Evolutionary conservation across 495 filamentous ascomycete genomes (phyloP).

Genomic region (Filosporella fistucella): DNA sequence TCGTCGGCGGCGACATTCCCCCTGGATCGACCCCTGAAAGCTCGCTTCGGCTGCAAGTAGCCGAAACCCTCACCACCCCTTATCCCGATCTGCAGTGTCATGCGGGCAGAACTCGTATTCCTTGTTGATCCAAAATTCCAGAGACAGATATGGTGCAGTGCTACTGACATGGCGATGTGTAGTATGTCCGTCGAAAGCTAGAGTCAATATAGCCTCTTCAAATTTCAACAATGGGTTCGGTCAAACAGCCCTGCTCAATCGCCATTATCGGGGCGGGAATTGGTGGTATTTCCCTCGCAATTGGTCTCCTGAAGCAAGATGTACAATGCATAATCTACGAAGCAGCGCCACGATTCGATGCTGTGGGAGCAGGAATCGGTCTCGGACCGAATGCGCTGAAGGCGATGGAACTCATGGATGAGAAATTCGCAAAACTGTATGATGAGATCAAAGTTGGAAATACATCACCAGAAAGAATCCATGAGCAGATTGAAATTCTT

Average conservation of each 20-base stretch:
- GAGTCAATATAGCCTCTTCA: neutral
- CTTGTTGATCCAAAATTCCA: no score
- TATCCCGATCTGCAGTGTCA: no score
- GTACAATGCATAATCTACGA: slow-evolving; percentile 52
- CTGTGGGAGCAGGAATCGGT: slow-evolving; percentile 56
- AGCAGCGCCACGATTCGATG: slow-evolving; percentile 42
- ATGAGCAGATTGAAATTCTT: slow-evolving; percentile 17
- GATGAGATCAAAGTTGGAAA: slow-evolving; percentile 26
- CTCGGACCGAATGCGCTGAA: slow-evolving; percentile 55
- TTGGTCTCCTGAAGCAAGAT: slow-evolving; percentile 46
- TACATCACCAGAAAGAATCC: neutral
- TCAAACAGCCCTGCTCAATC: slow-evolving; percentile 20
- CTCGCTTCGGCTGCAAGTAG: no score
- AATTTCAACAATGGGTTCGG: neutral
- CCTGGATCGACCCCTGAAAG: no score
- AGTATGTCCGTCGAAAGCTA: no score
- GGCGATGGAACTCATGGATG: slow-evolving; percentile 46
- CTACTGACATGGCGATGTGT: no score
- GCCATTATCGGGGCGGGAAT: slow-evolving; percentile 61
- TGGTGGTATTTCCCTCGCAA: slow-evolving; percentile 50
- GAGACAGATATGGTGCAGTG: no score
- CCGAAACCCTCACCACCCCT: no score
- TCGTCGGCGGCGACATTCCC: no score
- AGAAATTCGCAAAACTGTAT: slow-evolving; percentile 11
- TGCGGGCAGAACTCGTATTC: no score